Evolutionary conservation across 495 filamentous ascomycete species (phyloP).

Genomic region (Patellaria atrata): DNA sequence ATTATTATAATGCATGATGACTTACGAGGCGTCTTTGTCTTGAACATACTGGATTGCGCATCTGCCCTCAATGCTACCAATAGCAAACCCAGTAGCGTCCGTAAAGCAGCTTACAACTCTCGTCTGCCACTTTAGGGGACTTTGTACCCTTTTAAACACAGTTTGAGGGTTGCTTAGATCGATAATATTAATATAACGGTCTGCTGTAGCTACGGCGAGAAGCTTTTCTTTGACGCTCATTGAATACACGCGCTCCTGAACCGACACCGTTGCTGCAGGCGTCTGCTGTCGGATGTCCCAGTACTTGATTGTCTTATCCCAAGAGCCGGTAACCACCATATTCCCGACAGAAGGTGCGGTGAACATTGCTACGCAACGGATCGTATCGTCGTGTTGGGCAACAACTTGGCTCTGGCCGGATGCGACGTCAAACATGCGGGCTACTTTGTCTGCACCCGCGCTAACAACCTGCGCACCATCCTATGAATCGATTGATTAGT

Average conservation of each 20-base stretch:
- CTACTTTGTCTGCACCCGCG: conserved; percentile 71
- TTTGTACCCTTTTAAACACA: conserved; percentile 72
- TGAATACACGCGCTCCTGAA: conserved; percentile 71
- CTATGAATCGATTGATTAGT: conserved; percentile 23
- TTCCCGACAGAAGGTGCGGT: conserved; percentile 39
- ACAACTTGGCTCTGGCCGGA: conserved; percentile 24
- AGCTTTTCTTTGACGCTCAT: conserved; percentile 71
- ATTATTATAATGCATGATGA: conserved; percentile 3
- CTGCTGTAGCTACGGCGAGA: conserved; percentile 71
- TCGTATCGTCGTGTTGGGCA: conserved; percentile 62
- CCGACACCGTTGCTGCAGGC: conserved; percentile 49
- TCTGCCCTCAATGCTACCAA: conserved; percentile 79
- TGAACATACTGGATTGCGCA: conserved; percentile 83
- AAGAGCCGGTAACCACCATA: conserved; percentile 77
- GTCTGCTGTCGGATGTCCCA: conserved; percentile 65
- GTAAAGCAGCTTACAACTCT: conserved; percentile 71
- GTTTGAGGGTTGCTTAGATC: conserved; percentile 63
- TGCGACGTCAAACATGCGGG: conserved; percentile 61
- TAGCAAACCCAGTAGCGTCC: conserved; percentile 70
- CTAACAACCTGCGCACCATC: conserved; percentile 65
- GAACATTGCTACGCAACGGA: conserved; percentile 68
- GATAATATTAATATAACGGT: conserved; percentile 77
- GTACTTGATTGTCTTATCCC: conserved; percentile 93
- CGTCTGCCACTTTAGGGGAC: conserved; percentile 80
- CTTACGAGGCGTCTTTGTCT: conserved; percentile 62